Conservation (phyloP, 257 asterid species). For the Parsonsia alboflavescens region DNA sequence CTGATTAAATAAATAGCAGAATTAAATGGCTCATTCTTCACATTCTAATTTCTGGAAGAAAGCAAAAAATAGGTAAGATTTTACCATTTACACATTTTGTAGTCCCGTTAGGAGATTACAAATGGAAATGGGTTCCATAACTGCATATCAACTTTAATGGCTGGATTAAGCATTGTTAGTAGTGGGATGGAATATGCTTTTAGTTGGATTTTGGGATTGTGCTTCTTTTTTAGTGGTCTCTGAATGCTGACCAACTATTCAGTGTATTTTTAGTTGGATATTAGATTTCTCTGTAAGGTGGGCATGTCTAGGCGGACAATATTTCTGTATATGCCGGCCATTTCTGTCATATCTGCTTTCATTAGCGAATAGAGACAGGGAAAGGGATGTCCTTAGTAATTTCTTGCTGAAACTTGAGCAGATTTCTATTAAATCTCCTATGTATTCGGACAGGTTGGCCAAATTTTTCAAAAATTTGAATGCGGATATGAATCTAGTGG, state of each 20-base stretch:
- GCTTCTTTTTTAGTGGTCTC: too few relatives aligned
- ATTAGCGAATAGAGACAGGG: neutral
- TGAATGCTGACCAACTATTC: too few relatives aligned
- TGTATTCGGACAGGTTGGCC: constrained; percentile 49
- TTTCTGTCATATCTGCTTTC: neutral
- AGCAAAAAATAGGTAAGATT: neutral
- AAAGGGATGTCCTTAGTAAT: neutral
- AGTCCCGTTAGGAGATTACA: neutral
- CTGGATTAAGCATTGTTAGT: too few relatives aligned
- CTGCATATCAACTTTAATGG: too few relatives aligned
- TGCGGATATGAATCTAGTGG: constrained; percentile 40
- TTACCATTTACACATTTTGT: neutral
- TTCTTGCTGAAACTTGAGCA: neutral
- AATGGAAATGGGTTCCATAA: neutral
- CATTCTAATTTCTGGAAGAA: neutral
- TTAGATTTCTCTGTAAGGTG: neutral
- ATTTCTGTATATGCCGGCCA: neutral
- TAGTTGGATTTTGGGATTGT: too few relatives aligned
- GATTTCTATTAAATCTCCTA: neutral
- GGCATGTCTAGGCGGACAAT: neutral
- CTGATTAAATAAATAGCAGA: neutral
- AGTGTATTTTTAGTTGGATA: too few relatives aligned
- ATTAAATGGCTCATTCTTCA: neutral
- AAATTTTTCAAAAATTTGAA: constrained; percentile 78
- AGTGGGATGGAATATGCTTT: too few relatives aligned